phyloP scores from a whole-genome alignment of 805 yeast genomes.

The Debaryomyces maramus region DNA sequence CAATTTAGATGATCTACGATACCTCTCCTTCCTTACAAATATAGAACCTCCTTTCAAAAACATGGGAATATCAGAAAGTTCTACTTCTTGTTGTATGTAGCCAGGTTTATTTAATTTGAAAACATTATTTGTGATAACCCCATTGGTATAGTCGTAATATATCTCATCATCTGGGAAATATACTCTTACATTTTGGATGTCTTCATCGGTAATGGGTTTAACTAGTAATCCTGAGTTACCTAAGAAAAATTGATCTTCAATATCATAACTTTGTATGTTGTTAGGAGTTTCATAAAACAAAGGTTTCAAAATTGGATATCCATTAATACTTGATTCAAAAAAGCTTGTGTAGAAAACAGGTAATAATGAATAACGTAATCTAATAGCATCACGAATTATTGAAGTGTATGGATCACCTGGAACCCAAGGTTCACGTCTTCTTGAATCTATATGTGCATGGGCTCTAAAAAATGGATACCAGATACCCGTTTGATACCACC shows the following conservation, averaged over 20 bases:
- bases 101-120: slow-evolving; percentile 27
- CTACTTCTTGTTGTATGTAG: slow-evolving; percentile 36
- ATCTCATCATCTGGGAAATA: slow-evolving; percentile 55
- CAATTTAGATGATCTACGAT: slow-evolving; percentile 75
- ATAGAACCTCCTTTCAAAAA: slow-evolving; percentile 79
- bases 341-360: slow-evolving; percentile 83
- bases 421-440: slow-evolving; percentile 91
- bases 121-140: slow-evolving; percentile 13
- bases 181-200: slow-evolving; percentile 38
- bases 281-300: slow-evolving; percentile 57
- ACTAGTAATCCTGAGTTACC: slow-evolving; percentile 72
- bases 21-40: slow-evolving; percentile 63
- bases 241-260: slow-evolving; percentile 83
- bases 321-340: slow-evolving; percentile 56
- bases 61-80: slow-evolving; percentile 67
- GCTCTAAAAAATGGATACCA: slow-evolving; percentile 97
- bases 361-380: slow-evolving; percentile 69
- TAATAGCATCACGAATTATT: slow-evolving; percentile 67
- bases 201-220: slow-evolving; percentile 73
- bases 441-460: slow-evolving; percentile 93
- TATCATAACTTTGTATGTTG: slow-evolving; percentile 46
- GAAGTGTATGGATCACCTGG: slow-evolving; percentile 72
- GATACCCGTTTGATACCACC: slow-evolving; percentile 96
- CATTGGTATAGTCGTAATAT: slow-evolving; percentile 56
- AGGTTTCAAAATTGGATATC: slow-evolving; percentile 73